These are phyloP conservation scores for Fusarium domesticum DNA, from an alignment of 2,329 filamentous ascomycete species.

Conservation along the genomic window DNA sequence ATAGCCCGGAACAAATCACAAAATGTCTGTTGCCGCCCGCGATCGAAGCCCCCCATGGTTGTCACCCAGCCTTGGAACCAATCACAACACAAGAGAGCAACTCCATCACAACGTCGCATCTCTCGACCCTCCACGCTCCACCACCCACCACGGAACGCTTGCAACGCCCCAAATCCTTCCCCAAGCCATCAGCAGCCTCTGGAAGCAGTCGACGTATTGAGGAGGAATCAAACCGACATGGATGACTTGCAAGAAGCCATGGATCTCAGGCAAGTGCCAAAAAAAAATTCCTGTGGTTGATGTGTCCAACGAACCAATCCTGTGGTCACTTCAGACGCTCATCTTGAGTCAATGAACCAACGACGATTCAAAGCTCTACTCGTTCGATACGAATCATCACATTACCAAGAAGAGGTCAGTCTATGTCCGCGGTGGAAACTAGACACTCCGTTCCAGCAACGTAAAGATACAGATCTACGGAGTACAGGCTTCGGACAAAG, in stretches of 20 bases:
- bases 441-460: neutral
- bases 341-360: conserved; percentile 23
- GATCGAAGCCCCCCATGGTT: conserved; percentile 12
- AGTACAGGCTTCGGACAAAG: too few relatives aligned
- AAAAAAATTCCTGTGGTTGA: conserved; percentile 22
- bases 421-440: neutral
- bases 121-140: conserved; percentile 19
- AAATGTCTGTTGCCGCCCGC: conserved; percentile 25
- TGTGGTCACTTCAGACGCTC: conserved; percentile 21
- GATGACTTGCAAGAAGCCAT: conserved; percentile 6
- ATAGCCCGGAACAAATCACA: conserved; percentile 20
- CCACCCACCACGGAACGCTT: conserved; percentile 12
- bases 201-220: conserved; percentile 12
- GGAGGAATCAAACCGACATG: conserved; percentile 2
- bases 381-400: conserved; percentile 18
- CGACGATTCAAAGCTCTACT: conserved; percentile 12
- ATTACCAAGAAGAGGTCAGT: conserved; percentile 2
- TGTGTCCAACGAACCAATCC: conserved; percentile 22
- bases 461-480: too few relatives aligned
- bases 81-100: conserved; percentile 16
- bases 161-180: conserved; percentile 5
- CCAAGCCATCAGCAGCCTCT: conserved; percentile 18
- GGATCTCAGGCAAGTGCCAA: conserved; percentile 16
- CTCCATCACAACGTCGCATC: conserved; percentile 18
- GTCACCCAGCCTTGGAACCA: conserved; percentile 20